Base-by-base conservation (phyloP, 2,329 filamentous ascomycete genomes). In the Microdochium trichocladiopsis region DNA sequence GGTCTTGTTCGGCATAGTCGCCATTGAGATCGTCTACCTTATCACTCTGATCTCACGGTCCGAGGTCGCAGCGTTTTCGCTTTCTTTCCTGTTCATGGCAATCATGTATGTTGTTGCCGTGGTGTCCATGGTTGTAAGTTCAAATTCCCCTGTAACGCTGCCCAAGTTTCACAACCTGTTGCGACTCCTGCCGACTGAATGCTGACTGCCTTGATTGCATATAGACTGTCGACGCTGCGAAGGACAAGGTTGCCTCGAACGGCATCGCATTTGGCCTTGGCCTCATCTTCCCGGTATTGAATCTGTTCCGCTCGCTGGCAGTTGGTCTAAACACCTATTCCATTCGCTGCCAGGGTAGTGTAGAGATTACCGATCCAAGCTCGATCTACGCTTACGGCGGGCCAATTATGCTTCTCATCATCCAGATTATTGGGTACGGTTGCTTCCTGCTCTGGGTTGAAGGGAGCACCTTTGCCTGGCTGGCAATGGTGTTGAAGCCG, bases 361-460 rank as follows among this genome's bases (percentile, higher is more conserved):
- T 66, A 14, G 69, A 79, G 45, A 51, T 62, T 25, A 57, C 56
- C 2, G 33, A 63, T 55, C 80, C 84, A 0, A 83, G 82, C 12
- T 80, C 74, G 0, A 80, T 88, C 47, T 75, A 72, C 2, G 76
- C 83, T 2, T 89, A 87, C 60, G 86, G 86, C 22, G 83, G 84
- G 0, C 84, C 84, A 0, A 87, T 89, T 25, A 66, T 86, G 0
- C 88, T 88, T 58, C 75, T 89, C 3, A 76, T 84, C 50, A 52
- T 86, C 0, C 86, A 90, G 59, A 76, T 79, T 0, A 68, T 83
- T 24, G 59, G 82, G 6, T 70, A 87, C 1, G 82, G 87, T 57
- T 69, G 72, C 0, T 66, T 84, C n/a, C 73, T 89, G 0, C 70
- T 89, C 3, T 86, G 81, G 78, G 79, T 79, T 63, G 86, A 90